phyloP scores from a whole-genome alignment of 2,329 filamentous ascomycete species.

The Ophiostoma montium region DNA sequence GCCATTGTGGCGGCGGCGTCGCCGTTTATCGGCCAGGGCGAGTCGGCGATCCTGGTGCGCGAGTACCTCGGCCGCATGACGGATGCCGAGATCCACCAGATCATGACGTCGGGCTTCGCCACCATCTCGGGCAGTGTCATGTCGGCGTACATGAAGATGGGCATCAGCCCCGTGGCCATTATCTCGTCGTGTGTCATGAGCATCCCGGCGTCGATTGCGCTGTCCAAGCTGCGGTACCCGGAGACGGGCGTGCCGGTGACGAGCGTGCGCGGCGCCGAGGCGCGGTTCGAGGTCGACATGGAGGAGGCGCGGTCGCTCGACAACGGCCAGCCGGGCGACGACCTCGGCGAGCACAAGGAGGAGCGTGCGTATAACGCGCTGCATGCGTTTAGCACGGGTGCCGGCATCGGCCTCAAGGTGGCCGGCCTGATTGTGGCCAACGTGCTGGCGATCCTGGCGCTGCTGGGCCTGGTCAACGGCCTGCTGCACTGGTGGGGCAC shows the following conservation, averaged over 20 bases:
- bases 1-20: constrained; percentile 89
- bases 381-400: constrained; percentile 72
- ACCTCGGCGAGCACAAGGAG: constrained; percentile 4
- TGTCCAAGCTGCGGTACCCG: constrained; percentile 80
- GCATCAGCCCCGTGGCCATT: constrained; percentile 70
- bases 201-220: constrained; percentile 78
- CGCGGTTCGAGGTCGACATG: not conserved
- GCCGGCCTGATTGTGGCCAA: constrained; percentile 69
- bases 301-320: not conserved
- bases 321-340: not conserved
- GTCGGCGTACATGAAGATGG: constrained; percentile 72
- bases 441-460: constrained; percentile 70
- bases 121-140: constrained; percentile 83
- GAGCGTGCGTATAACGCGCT: constrained; percentile 54
- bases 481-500: constrained; percentile 72
- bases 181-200: constrained; percentile 93
- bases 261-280: constrained; percentile 45
- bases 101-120: constrained; percentile 86
- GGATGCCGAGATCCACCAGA: constrained; percentile 75
- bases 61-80: constrained; percentile 80
- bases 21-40: constrained; percentile 87
- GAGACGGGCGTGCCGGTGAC: constrained; percentile 80
- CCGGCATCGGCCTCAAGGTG: constrained; percentile 77
- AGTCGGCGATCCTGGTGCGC: constrained; percentile 83
- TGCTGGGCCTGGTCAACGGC: constrained; percentile 60